Evolutionary conservation across 1,139 yeast genomes (phyloP), one percentile per base, ranked within the genome.

Genomic region (Protomyces lactucae-debilis): DNA sequence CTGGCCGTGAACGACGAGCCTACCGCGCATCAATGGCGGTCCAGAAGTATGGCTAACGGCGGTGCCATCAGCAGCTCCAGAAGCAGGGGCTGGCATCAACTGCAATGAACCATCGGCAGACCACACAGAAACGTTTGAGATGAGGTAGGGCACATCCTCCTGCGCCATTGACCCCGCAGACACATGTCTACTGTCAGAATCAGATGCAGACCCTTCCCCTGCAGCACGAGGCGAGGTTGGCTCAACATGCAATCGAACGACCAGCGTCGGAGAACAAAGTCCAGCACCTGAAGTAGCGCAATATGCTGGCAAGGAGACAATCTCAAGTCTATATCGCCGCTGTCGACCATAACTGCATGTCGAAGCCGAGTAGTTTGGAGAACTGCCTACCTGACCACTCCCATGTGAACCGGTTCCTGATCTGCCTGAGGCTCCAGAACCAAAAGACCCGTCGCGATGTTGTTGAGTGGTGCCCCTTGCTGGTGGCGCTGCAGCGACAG

Each of bases 101-200:
- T 45, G 52, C 36, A 18, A 14, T 21, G 16, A n/a, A 2, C 55
- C 55, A 35, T 18, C 36, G n/a, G 63, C 9, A 12, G 43, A 48
- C 55, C 61, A 51, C 16, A 57, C 46, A 4, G 61, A 57, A 6
- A 57, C 55, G 9, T 18, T 36, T 12, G 53, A 51, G 14, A 40
- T 6, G 45, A 59, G 63, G 35, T 52, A 35, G n/a, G 63, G 56
- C 57, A 59, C 40, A 35, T 59, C 57, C 14, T 52, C 57, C 21
- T 52, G 57, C 10, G 46, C 54, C 25, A 37, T 10, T 6, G 45
- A 35, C 12, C 35, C 32, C 14, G 18, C 25, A 14, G 45, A 43
- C 37, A 10, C 51, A 14, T 16, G 39, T 43, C 32, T 21, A 14
- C n/a, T 12, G 43, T 14, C 36, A 52, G 52, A 39, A 45, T 12